Percentiles rank a stretch among this genome's conserved stretches.
These are phyloP conservation scores for Paramecium sexaurelia DNA, from an alignment of 73 alveolate genomes.

Conservation along the genomic window DNA sequence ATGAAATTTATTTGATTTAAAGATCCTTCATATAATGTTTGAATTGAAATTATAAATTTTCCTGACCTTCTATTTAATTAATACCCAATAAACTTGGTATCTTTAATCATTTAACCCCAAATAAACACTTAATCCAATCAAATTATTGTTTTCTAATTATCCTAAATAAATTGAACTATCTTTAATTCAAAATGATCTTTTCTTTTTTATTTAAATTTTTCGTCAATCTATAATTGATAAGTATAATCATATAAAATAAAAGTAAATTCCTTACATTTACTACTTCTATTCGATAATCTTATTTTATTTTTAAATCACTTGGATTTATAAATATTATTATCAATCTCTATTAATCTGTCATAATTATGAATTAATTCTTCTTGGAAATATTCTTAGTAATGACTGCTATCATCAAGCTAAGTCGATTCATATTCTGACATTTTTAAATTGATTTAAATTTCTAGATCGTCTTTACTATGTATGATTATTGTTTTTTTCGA, in stretches of 20 bases:
- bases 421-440: slow-evolving; percentile 42
- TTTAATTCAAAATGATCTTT: background rate
- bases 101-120: slow-evolving; percentile 55
- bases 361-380: slow-evolving; percentile 32
- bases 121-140: background rate
- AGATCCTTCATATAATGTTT: slow-evolving; percentile 65
- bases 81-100: slow-evolving; percentile 66
- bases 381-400: slow-evolving; percentile 39
- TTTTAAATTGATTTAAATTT: background rate
- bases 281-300: slow-evolving; percentile 52
- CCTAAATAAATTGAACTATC: background rate
- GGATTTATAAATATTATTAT: slow-evolving; percentile 30
- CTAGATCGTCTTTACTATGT: background rate
- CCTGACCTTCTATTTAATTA: slow-evolving; percentile 71
- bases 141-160: background rate
- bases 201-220: background rate
- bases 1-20: slow-evolving; percentile 53
- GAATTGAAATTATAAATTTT: slow-evolving; percentile 62
- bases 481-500: background rate
- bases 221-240: background rate
- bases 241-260: background rate
- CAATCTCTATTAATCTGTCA: slow-evolving; percentile 29
- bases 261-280: too few relatives aligned
- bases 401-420: slow-evolving; percentile 56
- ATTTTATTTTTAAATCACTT: slow-evolving; percentile 35